These are phyloP conservation scores for Nakaseomyces delphensis DNA, from an alignment of 1,139 yeast genomes.

Conservation along the genomic window DNA sequence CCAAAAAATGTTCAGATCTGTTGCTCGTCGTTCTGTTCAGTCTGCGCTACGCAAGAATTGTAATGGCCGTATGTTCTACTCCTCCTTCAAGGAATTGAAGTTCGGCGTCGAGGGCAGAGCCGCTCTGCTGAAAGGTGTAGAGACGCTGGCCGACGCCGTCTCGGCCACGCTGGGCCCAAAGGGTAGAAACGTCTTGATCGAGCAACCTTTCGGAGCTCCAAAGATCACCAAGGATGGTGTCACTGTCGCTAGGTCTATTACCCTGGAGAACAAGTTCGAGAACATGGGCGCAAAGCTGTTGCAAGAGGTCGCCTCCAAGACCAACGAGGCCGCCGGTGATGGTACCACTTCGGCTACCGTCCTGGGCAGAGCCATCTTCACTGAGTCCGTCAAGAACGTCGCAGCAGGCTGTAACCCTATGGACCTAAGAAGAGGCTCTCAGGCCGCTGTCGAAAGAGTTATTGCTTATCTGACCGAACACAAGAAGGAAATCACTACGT, in stretches of 20 bases:
- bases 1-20: constrained; percentile 2
- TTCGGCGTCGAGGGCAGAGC: constrained; percentile 99
- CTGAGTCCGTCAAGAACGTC: constrained; percentile 95
- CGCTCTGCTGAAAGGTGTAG: constrained; percentile 90
- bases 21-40: constrained; percentile 3
- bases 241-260: constrained; percentile 87
- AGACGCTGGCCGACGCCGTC: constrained; percentile 93
- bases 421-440: constrained; percentile 98
- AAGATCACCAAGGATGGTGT: constrained; percentile 99
- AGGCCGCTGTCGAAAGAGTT: constrained; percentile 96
- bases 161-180: constrained; percentile 97
- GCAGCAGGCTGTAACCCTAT: constrained; percentile 99
- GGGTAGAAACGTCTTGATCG: constrained; percentile 95
- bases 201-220: constrained; percentile 95
- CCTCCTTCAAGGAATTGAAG: constrained; percentile 90
- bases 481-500: constrained; percentile 94
- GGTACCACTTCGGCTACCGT: constrained; percentile 99
- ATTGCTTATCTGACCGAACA: constrained; percentile 80
- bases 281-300: constrained; percentile 88
- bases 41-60: neutral
- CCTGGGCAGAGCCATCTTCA: constrained; percentile 91
- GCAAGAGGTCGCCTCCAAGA: constrained; percentile 97
- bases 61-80: constrained; percentile 32
- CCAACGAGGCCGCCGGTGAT: constrained; percentile 98
- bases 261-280: constrained; percentile 86